phyloP scores from a whole-genome alignment of 495 filamentous ascomycete species.

The Talaromyces trachyspermus region DNA sequence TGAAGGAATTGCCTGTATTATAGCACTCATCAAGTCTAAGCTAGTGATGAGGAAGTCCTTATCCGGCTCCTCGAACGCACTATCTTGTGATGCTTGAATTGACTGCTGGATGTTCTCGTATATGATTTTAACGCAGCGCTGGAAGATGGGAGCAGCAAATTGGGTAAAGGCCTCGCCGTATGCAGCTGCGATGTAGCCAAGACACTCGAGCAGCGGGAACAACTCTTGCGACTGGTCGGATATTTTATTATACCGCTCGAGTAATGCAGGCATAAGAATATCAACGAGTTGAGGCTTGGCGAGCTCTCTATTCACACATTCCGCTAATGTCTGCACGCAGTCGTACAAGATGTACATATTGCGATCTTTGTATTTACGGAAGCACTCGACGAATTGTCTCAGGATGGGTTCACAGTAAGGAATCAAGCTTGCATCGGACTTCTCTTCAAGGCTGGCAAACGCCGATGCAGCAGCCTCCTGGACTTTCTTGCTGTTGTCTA shows the following conservation, averaged over 20 bases:
- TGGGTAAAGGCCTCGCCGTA: constrained; percentile 75
- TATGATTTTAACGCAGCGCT: constrained; percentile 82
- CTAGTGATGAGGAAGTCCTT: constrained; percentile 97
- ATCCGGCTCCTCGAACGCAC: constrained; percentile 71
- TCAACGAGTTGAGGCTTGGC: constrained; percentile 69
- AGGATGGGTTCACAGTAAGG: constrained; percentile 88
- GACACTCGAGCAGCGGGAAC: constrained; percentile 88
- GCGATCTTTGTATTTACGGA: constrained; percentile 90
- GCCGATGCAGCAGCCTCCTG: constrained; percentile 95
- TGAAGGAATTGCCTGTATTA: constrained; percentile 84
- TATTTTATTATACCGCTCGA: constrained; percentile 81
- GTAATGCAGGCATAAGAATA: constrained; percentile 90
- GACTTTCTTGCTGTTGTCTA: constrained; percentile 94
- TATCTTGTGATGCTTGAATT: constrained; percentile 54
- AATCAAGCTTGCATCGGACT: constrained; percentile 69
- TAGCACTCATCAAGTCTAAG: constrained; percentile 85
- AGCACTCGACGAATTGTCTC: constrained; percentile 85
- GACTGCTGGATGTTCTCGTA: constrained; percentile 80
- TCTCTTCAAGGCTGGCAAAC: constrained; percentile 93
- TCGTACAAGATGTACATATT: constrained; percentile 99
- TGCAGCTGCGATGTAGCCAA: constrained; percentile 88
- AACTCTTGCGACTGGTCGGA: constrained; percentile 86
- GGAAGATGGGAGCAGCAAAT: constrained; percentile 77
- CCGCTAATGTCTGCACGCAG: constrained; percentile 94
- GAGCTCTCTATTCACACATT: constrained; percentile 76